A percentile compares a stretch with the other conserved stretches of the same genome.
Evolutionary conservation across 2,329 filamentous ascomycete species (phyloP).

Genomic region (Pseudogymnoascus sp.): DNA sequence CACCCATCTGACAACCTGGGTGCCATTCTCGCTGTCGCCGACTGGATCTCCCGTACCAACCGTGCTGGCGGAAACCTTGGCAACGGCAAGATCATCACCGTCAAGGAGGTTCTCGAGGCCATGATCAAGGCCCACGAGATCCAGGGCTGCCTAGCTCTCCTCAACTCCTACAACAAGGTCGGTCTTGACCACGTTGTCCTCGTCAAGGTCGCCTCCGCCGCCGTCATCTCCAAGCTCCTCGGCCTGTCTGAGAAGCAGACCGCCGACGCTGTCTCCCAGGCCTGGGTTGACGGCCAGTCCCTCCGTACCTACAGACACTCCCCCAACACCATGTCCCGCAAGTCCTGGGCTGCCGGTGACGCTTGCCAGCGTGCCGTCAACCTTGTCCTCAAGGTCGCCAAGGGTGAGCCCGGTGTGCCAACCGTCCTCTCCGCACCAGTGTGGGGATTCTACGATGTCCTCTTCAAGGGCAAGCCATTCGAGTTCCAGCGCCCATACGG

Average conservation of each 20-base stretch:
- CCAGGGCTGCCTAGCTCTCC: slow-evolving; percentile 89
- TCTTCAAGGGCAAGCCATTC: slow-evolving; percentile 94
- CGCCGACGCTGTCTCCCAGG: slow-evolving; percentile 90
- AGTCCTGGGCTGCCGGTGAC: slow-evolving; percentile 98
- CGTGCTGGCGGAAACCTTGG: slow-evolving; percentile 70
- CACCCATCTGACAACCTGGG: slow-evolving; percentile 98
- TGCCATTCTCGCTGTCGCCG: slow-evolving; percentile 90
- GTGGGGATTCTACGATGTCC: slow-evolving; percentile 98
- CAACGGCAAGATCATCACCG: slow-evolving; percentile 78
- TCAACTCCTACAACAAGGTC: slow-evolving; percentile 99
- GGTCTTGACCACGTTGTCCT: slow-evolving; percentile 95
- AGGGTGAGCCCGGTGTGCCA: slow-evolving; percentile 83
- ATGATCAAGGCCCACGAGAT: slow-evolving; percentile 99
- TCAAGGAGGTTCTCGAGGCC: slow-evolving; percentile 86
- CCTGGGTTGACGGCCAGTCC: slow-evolving; percentile 93
- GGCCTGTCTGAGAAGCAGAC: slow-evolving; percentile 86
- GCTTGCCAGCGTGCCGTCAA: slow-evolving; percentile 94
- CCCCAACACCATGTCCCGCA: slow-evolving; percentile 98
- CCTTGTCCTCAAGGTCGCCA: slow-evolving; percentile 81
- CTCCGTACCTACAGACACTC: slow-evolving; percentile 95
- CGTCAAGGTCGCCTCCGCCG: slow-evolving; percentile 93
- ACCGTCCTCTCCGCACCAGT: slow-evolving; percentile 86
- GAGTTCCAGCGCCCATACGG: slow-evolving; percentile 93
- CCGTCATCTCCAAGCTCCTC: slow-evolving; percentile 92
- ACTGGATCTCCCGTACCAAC: slow-evolving; percentile 94